Base-by-base conservation (phyloP, 345 rosid genomes). In the Bruguiera parviflora region DNA sequence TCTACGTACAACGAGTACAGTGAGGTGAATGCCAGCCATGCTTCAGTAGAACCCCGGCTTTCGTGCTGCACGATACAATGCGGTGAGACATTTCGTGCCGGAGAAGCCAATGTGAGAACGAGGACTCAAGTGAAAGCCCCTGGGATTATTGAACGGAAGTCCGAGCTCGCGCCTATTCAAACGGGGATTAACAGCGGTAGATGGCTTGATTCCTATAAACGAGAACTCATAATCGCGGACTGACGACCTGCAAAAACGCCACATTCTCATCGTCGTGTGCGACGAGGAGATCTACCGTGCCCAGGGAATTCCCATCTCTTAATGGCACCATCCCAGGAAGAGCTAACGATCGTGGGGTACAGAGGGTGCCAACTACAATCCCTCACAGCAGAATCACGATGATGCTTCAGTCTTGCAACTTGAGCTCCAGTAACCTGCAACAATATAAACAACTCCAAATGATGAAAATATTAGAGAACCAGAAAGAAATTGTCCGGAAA, bases 321-420 rank as follows among this genome's bases (percentile, higher is more conserved):
- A 33, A 88, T 70, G 20, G 32, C 58, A 6, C 87, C 80, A 0
- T 86, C 89, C 93, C 93, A 86, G 0, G 93, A 84, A 52, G 89
- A 88, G 71, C 81, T 88, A 33, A 88, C 72, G 2, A 88, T 58
- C 79, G 77, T 74, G 0, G 89, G 90, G 60, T 84, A 77, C 62
- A 32, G 20, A 0, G 93, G 93, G 61, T 86, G 93, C 93, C 93
- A 88, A 64, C 84, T 86, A 61, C 89, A 86, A 70, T 88, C 93
- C 70, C 93, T 84, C 11, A 86, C 86, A 8, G 87, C 79, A 47
- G 62, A 77, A 1, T 29, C 63, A 16, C 83, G 89, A 68, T 84
- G 89, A 68, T 68, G 58, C 10, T 79, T 63, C 3, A 83, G 80
- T 69, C n/a, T 74, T 21, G 82, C 89, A 37, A 83, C 93, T 73